Base-by-base conservation (phyloP, 2,329 filamentous ascomycete genomes). In the Colletotrichum euphorbiae region DNA sequence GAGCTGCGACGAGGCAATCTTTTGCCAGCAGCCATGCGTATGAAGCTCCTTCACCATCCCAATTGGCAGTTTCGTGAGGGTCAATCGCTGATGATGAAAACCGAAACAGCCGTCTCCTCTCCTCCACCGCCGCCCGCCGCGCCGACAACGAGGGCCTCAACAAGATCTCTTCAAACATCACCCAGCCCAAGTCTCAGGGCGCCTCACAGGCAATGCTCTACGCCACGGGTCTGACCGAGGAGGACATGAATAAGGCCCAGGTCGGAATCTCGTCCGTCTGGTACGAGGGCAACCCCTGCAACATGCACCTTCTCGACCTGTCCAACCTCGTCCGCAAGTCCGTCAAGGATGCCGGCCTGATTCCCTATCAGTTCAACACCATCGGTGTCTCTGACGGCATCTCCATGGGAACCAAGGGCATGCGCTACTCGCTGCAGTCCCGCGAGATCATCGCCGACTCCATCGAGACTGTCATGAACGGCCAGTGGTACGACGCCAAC, bases 131-230 rank as follows among this genome's bases (percentile, higher is more conserved):
- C 33, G 77, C 83, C 73, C 80, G 82, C 70, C 82, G 77, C 72
- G 75, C 79, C 73, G 82, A 88, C 73, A 82, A 89, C 68, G 82
- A 88, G 67, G 80, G 85, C 74, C 88, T 97, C 79, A 99, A 99
- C 86, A 93, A 89, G 79, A 85, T 95, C 77, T 98, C 94, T 69
- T 84, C 89, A 70, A 80, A 85, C 78, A 95, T 99, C 83, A 99
- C 96, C 28, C 94, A 98, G 82, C 95, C 94, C 78, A 98, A 98
- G 84, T 96, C 95, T 38, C 96, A 99, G 84, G 96, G 96, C 73
- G 96, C 97, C 62, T 98, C 96, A 46, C 96, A 99, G 84, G 96
- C 97, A 72, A 99, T 99, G 97, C 87, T 99, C 65, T 99, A 97
- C 84, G 96, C 93, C 73, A 98, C 95, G 1, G 97, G 97, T 61